Base-by-base conservation (phyloP, 208 protist genomes). In the Leishmania braziliensis region DNA sequence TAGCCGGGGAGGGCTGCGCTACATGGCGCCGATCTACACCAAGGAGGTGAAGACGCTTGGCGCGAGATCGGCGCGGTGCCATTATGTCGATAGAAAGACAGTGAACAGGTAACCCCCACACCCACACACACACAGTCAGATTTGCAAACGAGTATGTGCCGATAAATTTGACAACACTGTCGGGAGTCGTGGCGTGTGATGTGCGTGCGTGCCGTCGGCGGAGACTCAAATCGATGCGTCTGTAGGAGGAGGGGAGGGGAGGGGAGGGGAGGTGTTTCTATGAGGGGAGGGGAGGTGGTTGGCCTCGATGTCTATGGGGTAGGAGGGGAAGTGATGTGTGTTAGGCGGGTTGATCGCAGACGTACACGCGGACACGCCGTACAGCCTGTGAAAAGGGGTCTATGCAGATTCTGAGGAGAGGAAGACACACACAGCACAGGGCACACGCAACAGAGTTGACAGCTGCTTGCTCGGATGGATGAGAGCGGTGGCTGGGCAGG, bases 21-120 rank as follows among this genome's bases (percentile, higher is more conserved):
- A 60, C 56, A 74, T 63, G 74, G 62, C 81, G 70, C 36, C 76
- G 75, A 48, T 75, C 76, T 5, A 60, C 81, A 80, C 76, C 81
- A 48, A 76, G 75, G 29, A 84, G 50, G 81, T 78, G 70, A 36
- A 80, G 8, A 50, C 76, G 75, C 70, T 80, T 80, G 46, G 66
- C 74, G 48, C 76, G 75, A 53, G 73, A 36, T 69, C 60, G 43
- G 12, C 75, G 80, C 39, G 80, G 80, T 5, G 75, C 74, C 80
- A 84, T 75, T 29, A n/a, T 33, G n/a, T 84, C 63, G 65, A 48
- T 23, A 36, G 5, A 43, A 66, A 18, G 63, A 20, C 2, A 12
- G 29, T 33, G 53, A 33, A 23, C 0, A 43, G 50, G 46, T 20
- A 43, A 75, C 43, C 43, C 43, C 43, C 43, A 46, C 43, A 46